Evolutionary conservation across 2,329 filamentous ascomycete genomes (phyloP).

Genomic region (Colletotrichum gloeosporioides): DNA sequence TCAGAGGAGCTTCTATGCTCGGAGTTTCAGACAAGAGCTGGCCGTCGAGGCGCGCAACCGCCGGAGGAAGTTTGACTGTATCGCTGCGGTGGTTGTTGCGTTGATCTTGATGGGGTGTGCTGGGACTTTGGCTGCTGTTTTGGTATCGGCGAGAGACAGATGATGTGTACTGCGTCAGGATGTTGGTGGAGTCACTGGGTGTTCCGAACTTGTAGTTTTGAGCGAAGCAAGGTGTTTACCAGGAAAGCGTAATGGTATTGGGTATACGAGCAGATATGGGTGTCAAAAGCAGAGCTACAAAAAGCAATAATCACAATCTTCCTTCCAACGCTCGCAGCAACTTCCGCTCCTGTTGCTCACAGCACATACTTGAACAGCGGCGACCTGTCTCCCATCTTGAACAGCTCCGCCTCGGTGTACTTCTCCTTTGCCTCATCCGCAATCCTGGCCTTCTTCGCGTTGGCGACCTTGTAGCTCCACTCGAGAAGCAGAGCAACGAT

Average conservation of each 20-base stretch:
- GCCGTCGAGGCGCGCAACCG: not conserved
- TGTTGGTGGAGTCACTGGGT: not conserved
- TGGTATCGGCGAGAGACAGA: not conserved
- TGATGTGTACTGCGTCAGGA: not conserved
- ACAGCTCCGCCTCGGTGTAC: conserved; percentile 34
- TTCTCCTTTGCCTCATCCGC: conserved; percentile 26
- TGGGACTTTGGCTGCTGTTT: not conserved
- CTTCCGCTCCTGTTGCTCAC: not conserved
- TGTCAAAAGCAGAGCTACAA: not conserved
- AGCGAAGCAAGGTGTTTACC: not conserved
- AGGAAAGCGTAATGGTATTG: not conserved
- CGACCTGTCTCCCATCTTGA: conserved; percentile 35
- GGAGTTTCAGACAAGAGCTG: not conserved
- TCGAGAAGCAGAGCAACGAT: conserved; percentile 34
- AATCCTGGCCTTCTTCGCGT: conserved; percentile 28
- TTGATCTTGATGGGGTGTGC: not conserved
- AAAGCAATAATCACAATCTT: not conserved
- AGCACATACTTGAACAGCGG: conserved; percentile 26
- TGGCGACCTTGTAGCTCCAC: conserved; percentile 30
- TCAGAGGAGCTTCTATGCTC: not conserved
- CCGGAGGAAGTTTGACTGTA: not conserved
- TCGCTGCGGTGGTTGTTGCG: not conserved
- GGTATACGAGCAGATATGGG: not conserved
- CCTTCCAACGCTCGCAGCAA: not conserved
- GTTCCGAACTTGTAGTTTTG: fast-evolving